Percentiles rank a stretch among this genome's conserved stretches.
Conservation (phyloP, 768 basidiomycete genomes). For the Tricholomella constricta region DNA sequence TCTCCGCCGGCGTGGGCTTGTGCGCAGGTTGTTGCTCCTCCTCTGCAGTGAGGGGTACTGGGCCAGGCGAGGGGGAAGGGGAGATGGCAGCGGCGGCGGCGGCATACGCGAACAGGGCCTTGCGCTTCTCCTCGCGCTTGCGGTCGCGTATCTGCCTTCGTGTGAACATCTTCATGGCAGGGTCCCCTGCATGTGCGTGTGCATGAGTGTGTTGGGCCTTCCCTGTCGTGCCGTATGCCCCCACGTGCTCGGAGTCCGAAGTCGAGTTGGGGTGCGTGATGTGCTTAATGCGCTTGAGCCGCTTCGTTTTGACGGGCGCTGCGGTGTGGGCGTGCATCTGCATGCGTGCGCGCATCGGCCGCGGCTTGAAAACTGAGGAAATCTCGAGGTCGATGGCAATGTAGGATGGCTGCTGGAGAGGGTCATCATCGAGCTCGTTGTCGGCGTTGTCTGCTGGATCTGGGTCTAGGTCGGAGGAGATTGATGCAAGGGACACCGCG, state of each 20-base stretch:
- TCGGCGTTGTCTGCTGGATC: slow-evolving; percentile 33
- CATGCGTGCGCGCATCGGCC: slow-evolving; percentile 52
- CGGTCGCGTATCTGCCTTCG: slow-evolving; percentile 52
- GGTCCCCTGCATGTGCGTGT: not conserved
- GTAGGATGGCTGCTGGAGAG: slow-evolving; percentile 17
- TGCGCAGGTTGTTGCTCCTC: not conserved
- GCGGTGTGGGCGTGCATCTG: slow-evolving; percentile 30
- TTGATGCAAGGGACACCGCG: slow-evolving; percentile 44
- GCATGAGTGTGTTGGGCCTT: not conserved
- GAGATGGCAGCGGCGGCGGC: slow-evolving; percentile 3
- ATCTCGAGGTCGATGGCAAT: slow-evolving; percentile 66
- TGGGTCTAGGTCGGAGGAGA: slow-evolving; percentile 49
- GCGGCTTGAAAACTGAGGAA: slow-evolving; percentile 71
- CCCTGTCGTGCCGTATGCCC: not conserved
- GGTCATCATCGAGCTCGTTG: slow-evolving; percentile 25
- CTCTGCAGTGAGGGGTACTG: not conserved
- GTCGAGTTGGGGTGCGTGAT: slow-evolving; percentile 20
- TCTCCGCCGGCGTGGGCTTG: slow-evolving; percentile 8
- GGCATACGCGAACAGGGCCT: slow-evolving; percentile 34
- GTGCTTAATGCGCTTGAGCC: slow-evolving; percentile 41
- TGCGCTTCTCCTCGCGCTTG: slow-evolving; percentile 49
- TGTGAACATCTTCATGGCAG: slow-evolving; percentile 31
- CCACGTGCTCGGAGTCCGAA: slow-evolving; percentile 12
- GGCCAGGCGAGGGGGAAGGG: slow-evolving; percentile 1
- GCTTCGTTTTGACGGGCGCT: slow-evolving; percentile 38